phyloP scores from a whole-genome alignment of 495 filamentous ascomycete genomes.

The Neurospora africana region DNA sequence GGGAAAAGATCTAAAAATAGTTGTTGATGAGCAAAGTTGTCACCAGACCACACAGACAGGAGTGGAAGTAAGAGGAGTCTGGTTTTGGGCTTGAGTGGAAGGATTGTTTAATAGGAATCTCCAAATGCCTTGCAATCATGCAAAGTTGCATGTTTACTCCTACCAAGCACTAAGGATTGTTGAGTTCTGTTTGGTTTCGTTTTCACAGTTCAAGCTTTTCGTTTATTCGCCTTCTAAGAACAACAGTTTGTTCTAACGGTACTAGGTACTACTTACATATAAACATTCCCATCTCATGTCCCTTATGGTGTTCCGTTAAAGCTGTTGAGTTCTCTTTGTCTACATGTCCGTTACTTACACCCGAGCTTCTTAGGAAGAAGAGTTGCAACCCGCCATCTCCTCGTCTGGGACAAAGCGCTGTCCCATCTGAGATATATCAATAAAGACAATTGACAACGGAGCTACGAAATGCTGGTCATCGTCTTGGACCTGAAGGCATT shows the following conservation, averaged over 20 bases:
- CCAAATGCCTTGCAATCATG: background rate
- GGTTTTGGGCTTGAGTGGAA: background rate
- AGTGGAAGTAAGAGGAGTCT: background rate
- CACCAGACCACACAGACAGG: background rate
- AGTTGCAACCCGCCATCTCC: background rate
- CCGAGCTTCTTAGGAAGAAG: background rate
- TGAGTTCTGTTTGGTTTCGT: background rate
- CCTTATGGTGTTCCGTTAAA: background rate
- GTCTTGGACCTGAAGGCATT: background rate
- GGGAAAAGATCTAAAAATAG: background rate
- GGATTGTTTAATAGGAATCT: background rate
- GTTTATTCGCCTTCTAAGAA: background rate
- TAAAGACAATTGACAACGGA: background rate
- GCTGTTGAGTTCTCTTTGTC: background rate
- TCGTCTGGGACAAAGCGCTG: background rate
- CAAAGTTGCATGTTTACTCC: background rate
- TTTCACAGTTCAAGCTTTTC: background rate
- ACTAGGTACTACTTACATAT: background rate
- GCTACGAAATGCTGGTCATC: background rate
- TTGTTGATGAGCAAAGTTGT: background rate
- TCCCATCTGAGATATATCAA: background rate
- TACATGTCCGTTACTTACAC: background rate
- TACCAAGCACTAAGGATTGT: background rate
- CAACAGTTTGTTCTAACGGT: background rate
- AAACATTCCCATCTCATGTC: background rate